Base-by-base conservation (phyloP, 2,329 filamentous ascomycete genomes). In the Aspergillus arachidicola region DNA sequence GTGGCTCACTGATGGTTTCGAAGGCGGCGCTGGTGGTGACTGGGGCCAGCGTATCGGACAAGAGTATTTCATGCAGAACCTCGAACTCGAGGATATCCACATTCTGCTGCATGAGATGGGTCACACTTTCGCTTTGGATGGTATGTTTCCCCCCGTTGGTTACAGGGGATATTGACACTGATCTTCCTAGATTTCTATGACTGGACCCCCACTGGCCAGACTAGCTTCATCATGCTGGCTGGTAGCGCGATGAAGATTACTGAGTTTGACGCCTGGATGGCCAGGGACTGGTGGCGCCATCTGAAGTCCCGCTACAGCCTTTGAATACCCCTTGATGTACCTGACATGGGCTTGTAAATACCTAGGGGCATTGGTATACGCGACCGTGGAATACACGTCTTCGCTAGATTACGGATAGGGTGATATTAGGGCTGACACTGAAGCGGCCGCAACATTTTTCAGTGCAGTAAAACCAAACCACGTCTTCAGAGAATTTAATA, bases 1-100 rank as follows among this genome's bases (percentile, higher is more conserved):
- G n/a, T 67, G 65, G 65, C 64, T 67, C 32, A 67, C 61, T 1
- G 65, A 67, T 53, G 65, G 61, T 28, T 66, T 67, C 46, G 26
- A 64, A 23, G 66, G 66, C 26, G 64, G 66, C 14, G 58, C 64
- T 0, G 66, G 66, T 28, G 66, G 66, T 32, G 66, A 67, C 55
- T 67, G 66, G 64, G 66, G 66, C 23, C 66, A 67, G 50, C 66
- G 64, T 16, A 54, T 67, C 3, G 66, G 66, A 3, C 36, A 56
- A 41, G 59, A 64, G 21, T 67, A 67, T 45, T 67, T 67, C 45
- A 41, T 67, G 43, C 34, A 67, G 55, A 58, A 59, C 30, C 26
- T 67, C 26, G 48, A 61, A 4, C 34, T 36, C 0, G 64, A 66
- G 32, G 58, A 66, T 57, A 62, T 64, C 21, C 66, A 67, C 28